These are phyloP conservation scores for Phaeotremella fagi DNA, from an alignment of 768 basidiomycete genomes.

Conservation along the genomic window DNA sequence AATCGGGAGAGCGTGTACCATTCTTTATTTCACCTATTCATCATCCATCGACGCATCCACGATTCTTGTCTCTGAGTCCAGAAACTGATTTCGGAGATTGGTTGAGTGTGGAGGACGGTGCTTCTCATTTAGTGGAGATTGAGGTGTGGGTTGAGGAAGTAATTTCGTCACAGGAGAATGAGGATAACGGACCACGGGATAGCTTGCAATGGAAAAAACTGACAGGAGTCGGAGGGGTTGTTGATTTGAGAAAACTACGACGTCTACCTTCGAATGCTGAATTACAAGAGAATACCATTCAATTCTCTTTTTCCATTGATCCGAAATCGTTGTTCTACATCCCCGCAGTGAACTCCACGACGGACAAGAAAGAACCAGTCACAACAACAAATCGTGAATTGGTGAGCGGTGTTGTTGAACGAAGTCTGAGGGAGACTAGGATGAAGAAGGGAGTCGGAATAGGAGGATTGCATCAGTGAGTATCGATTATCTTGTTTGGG, in stretches of 20 bases:
- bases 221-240: conserved; percentile 11
- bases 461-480: conserved; percentile 59
- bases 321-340: conserved; percentile 22
- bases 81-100: conserved; percentile 57
- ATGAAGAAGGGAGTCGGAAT: conserved; percentile 46
- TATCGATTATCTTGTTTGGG: not conserved
- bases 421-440: conserved; percentile 46
- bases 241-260: conserved; percentile 23
- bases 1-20: conserved; percentile 49
- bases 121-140: conserved; percentile 58
- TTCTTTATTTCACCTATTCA: conserved; percentile 77
- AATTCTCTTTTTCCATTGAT: conserved; percentile 26
- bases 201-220: conserved; percentile 24
- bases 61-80: conserved; percentile 60
- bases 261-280: conserved; percentile 3
- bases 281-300: conserved; percentile 22
- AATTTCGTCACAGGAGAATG: not conserved
- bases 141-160: conserved; percentile 41
- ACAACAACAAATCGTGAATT: conserved; percentile 8
- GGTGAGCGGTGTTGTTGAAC: conserved; percentile 29
- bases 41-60: conserved; percentile 76
- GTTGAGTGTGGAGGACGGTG: conserved; percentile 53
- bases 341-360: not conserved
- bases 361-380: not conserved
- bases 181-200: not conserved